Evolutionary conservation across 805 yeast genomes (phyloP).

Genomic region (Starmerella stellata): DNA sequence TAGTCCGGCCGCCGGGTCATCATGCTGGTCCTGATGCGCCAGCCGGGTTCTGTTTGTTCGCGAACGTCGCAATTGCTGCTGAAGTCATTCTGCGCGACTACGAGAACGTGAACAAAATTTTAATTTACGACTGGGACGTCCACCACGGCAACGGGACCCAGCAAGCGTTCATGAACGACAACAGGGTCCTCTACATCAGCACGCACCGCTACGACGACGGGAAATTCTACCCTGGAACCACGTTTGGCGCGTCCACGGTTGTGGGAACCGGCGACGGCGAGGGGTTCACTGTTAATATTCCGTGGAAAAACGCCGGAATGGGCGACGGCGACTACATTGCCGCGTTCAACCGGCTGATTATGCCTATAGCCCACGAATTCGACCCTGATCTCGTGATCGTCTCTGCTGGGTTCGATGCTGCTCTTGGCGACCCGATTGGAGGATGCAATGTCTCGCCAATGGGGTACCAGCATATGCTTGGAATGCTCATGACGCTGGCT

Average conservation of each 20-base stretch:
- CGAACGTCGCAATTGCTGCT: constrained; percentile 95
- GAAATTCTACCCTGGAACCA: constrained; percentile 78
- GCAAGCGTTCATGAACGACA: constrained; percentile 73
- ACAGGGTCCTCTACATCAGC: constrained; percentile 77
- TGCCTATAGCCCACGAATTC: constrained; percentile 79
- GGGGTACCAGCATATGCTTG: constrained; percentile 94
- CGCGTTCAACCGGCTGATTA: constrained; percentile 67
- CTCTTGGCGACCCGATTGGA: constrained; percentile 93
- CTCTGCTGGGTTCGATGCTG: constrained; percentile 96
- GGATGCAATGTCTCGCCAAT: constrained; percentile 91
- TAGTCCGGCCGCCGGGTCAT: constrained; percentile 97
- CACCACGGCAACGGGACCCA: constrained; percentile 99
- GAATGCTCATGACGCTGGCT: constrained; percentile 70
- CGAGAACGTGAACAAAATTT: constrained; percentile 74
- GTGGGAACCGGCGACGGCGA: constrained; percentile 74
- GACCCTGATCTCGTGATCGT: constrained; percentile 85
- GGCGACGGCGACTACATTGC: constrained; percentile 90
- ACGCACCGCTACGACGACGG: constrained; percentile 87
- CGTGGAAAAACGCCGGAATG: constrained; percentile 85
- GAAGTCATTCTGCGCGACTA: constrained; percentile 60
- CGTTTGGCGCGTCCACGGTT: constrained; percentile 64
- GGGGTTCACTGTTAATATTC: constrained; percentile 77
- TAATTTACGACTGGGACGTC: constrained; percentile 91
- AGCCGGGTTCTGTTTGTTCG: constrained; percentile 90
- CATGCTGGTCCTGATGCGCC: constrained; percentile 97